Evolutionary conservation across 768 basidiomycete species (phyloP).

Genomic region (Podaxis pistillaris): DNA sequence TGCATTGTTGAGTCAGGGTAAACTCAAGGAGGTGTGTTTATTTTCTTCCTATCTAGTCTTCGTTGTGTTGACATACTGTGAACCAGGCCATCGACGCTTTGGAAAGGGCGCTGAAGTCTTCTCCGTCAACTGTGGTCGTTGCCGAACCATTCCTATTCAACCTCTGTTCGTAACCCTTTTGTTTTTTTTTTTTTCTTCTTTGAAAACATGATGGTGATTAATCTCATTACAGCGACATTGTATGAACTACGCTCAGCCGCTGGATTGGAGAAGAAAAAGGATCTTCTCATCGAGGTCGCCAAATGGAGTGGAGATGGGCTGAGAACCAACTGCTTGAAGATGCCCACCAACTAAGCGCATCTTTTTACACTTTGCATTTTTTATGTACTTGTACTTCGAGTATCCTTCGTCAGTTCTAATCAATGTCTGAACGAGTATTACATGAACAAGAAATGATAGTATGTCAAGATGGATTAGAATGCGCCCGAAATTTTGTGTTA

Average conservation of each 20-base stretch:
- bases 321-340: constrained; percentile 73
- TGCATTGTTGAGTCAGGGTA: constrained; percentile 66
- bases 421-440: background rate
- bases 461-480: background rate
- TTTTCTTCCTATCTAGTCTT: background rate
- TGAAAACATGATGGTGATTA: background rate
- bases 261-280: constrained; percentile 74
- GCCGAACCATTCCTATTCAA: constrained; percentile 87
- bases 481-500: background rate
- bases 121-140: constrained; percentile 69
- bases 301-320: constrained; percentile 88
- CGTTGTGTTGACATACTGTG: background rate
- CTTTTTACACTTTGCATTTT: background rate
- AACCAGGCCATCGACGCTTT: constrained; percentile 66
- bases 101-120: constrained; percentile 57
- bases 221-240: constrained; percentile 56
- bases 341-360: constrained; percentile 53
- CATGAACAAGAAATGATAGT: background rate
- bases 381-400: background rate
- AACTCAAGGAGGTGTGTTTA: constrained; percentile 59
- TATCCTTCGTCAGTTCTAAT: too few relatives aligned
- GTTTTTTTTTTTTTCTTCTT: too few relatives aligned
- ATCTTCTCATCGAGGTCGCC: constrained; percentile 70
- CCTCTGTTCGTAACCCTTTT: constrained; percentile 51
- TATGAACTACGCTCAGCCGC: constrained; percentile 78